These are phyloP conservation scores for Malus sieversii DNA, from an alignment of 306 rosid species.

Conservation along the genomic window DNA sequence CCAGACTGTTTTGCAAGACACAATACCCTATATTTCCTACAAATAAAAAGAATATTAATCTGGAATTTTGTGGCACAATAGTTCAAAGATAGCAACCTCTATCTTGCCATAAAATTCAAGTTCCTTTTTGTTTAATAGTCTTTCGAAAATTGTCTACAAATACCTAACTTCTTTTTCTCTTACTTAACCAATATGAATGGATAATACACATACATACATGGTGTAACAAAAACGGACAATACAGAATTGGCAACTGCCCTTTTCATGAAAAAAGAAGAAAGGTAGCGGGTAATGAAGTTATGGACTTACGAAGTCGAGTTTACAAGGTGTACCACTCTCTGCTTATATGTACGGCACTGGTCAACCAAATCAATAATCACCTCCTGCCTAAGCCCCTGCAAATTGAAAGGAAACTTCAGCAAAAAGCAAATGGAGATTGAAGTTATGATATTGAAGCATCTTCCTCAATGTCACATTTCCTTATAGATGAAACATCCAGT, in stretches of 20 bases:
- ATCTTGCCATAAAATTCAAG: background rate
- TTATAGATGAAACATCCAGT: background rate
- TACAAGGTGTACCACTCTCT: constrained; percentile 96
- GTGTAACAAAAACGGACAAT: background rate
- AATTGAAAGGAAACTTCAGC: background rate
- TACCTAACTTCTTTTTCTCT: background rate
- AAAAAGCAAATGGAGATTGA: background rate
- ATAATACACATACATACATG: background rate
- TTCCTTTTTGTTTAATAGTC: background rate
- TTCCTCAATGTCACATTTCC: background rate
- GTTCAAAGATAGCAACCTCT: too few relatives aligned
- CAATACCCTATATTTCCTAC: background rate
- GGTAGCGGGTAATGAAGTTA: background rate
- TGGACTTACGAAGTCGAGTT: constrained; percentile 85
- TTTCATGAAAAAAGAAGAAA: background rate
- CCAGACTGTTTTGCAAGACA: background rate
- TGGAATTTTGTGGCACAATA: background rate
- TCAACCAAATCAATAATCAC: constrained; percentile 92
- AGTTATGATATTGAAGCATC: background rate
- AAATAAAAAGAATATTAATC: too few relatives aligned
- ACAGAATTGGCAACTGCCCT: background rate
- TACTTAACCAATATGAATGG: background rate
- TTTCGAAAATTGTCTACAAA: background rate
- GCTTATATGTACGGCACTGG: constrained; percentile 86
- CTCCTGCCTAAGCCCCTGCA: constrained; percentile 87